These are phyloP conservation scores for Crithidia sp. DNA, from an alignment of 208 protist genomes.

Conservation along the genomic window DNA sequence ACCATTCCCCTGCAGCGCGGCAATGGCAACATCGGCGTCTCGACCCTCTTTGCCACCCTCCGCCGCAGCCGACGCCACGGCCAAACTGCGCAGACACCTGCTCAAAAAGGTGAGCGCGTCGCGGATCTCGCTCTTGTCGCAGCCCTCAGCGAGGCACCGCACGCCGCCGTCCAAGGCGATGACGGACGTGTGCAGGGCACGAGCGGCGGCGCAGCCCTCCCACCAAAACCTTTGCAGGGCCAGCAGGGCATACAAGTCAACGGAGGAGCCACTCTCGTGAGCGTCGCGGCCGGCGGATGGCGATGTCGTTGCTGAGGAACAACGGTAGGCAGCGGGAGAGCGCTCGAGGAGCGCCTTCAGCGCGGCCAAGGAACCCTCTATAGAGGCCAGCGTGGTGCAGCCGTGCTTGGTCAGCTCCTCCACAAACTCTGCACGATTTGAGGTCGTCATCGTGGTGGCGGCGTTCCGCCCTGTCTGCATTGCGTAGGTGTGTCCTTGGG, in stretches of 20 bases:
- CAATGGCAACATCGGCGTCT: constrained; percentile 1
- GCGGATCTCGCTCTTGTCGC: constrained; percentile 41
- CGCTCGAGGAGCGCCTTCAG: constrained; percentile 35
- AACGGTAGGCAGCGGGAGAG: constrained; percentile 20
- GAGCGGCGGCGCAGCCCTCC: constrained; percentile 49
- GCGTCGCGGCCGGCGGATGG: not conserved
- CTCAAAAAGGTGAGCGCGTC: constrained; percentile 53
- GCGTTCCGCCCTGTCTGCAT: not conserved
- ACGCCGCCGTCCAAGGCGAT: constrained; percentile 29
- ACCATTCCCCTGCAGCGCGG: not conserved
- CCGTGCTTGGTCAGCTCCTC: constrained; percentile 36
- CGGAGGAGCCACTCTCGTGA: not conserved
- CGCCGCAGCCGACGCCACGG: constrained; percentile 22
- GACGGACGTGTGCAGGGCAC: constrained; percentile 27
- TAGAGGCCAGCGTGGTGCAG: constrained; percentile 26
- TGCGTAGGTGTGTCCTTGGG: constrained; percentile 27
- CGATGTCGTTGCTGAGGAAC: not conserved
- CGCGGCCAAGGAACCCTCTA: constrained; percentile 52
- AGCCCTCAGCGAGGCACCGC: constrained; percentile 40
- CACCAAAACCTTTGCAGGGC: constrained; percentile 71
- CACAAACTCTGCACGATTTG: constrained; percentile 44
- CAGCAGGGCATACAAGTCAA: constrained; percentile 36
- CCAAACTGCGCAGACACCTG: constrained; percentile 29
- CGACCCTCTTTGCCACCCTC: not conserved
- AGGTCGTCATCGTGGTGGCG: not conserved